A percentile compares a stretch with the other conserved stretches of the same genome.
Conservation (phyloP, 2,329 filamentous ascomycete genomes). For the Penicillium sp. region DNA sequence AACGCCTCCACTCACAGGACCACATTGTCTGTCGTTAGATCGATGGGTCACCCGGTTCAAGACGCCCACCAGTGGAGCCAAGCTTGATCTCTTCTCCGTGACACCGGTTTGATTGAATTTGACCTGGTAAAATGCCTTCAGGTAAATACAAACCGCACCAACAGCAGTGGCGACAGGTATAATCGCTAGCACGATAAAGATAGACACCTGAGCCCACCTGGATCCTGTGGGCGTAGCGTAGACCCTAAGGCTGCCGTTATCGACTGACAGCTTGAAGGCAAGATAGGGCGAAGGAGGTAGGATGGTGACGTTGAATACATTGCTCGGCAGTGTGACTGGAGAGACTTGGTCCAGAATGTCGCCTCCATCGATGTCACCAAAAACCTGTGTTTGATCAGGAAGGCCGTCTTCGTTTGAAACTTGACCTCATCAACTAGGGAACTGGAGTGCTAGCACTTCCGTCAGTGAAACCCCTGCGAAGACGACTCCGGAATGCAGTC, state of each 20-base stretch:
- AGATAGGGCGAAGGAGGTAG: constrained; percentile 56
- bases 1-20: constrained; percentile 7
- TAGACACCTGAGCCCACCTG: constrained; percentile 51
- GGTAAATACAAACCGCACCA: constrained; percentile 56
- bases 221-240: constrained; percentile 54
- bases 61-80: constrained; percentile 36
- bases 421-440: too few relatives aligned
- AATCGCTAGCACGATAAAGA: constrained; percentile 56
- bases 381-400: constrained; percentile 60
- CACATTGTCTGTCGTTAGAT: constrained; percentile 12
- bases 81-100: constrained; percentile 45
- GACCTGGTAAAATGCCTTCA: constrained; percentile 63
- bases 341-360: constrained; percentile 61
- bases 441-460: too few relatives aligned
- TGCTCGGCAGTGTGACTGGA: constrained; percentile 56
- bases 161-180: constrained; percentile 54
- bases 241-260: constrained; percentile 56
- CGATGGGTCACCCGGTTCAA: constrained; percentile 35
- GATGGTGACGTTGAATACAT: constrained; percentile 60
- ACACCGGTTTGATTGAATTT: constrained; percentile 63
- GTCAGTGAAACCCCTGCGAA: too few relatives aligned
- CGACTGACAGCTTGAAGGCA: constrained; percentile 55
- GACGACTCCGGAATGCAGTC: too few relatives aligned
- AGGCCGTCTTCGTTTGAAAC: constrained; percentile 61
- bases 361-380: constrained; percentile 62